phyloP scores from a whole-genome alignment of 148 eudicot species.

The Drosera capensis region DNA sequence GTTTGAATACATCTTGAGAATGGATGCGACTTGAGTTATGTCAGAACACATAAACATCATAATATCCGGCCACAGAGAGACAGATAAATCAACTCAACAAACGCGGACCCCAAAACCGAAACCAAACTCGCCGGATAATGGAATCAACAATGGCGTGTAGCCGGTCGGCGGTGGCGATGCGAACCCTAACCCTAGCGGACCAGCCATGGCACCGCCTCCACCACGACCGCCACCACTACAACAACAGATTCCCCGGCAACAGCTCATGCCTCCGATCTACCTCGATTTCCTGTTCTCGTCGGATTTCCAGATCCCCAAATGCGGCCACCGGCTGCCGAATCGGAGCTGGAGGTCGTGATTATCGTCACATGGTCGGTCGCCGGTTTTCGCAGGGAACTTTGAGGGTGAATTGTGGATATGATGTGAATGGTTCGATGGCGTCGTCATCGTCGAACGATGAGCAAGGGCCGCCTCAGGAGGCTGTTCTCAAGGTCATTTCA shows the following conservation, averaged over 20 bases:
- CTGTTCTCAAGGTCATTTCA: conserved; percentile 78
- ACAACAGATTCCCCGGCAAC: conserved; percentile 2
- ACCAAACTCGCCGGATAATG: too few species aligned
- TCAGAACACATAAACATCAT: too few species aligned
- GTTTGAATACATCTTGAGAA: too few species aligned
- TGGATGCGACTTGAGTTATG: too few species aligned
- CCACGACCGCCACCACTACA: conserved; percentile 2
- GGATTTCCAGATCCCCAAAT: conserved; percentile 2
- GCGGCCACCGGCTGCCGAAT: conserved; percentile 19
- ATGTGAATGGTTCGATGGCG: conserved; percentile 8
- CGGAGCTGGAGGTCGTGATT: conserved; percentile 12
- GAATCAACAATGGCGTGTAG: conserved; percentile 60
- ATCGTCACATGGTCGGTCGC: too few species aligned
- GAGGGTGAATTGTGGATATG: conserved; percentile 19
- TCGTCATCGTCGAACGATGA: conserved; percentile 32
- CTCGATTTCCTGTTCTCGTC: conserved; percentile 3
- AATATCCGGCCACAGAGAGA: too few species aligned
- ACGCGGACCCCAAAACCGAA: too few species aligned
- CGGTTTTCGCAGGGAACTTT: conserved; percentile 8
- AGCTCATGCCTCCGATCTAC: neutral
- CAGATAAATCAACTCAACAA: too few species aligned
- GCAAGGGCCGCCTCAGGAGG: conserved; percentile 90
- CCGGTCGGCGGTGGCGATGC: conserved; percentile 16
- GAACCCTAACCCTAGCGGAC: conserved; percentile 36
- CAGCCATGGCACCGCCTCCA: conserved; percentile 31